Percentiles rank a stretch among this genome's conserved stretches.
Conservation (phyloP, 1,284 basidiomycete genomes). For the Serendipita sp. region DNA sequence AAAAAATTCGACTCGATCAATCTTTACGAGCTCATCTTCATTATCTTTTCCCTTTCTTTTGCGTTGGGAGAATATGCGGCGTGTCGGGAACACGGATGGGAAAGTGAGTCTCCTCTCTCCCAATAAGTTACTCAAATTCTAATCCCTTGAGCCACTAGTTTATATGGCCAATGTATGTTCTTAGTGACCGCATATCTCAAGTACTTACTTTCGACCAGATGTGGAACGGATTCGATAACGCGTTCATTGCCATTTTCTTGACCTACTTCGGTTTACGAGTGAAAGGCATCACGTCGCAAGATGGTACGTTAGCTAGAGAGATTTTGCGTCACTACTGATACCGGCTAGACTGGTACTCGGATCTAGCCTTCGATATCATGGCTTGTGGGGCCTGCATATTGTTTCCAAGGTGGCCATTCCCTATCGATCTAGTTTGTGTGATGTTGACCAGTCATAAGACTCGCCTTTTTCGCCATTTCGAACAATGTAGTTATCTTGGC, state of each 20-base stretch:
- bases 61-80: slow-evolving; percentile 69
- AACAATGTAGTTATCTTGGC: slow-evolving; percentile 73
- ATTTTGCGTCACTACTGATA: not conserved
- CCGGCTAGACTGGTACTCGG: slow-evolving; percentile 27
- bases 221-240: slow-evolving; percentile 80
- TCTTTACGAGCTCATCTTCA: slow-evolving; percentile 55
- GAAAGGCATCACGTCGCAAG: slow-evolving; percentile 41
- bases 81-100: slow-evolving; percentile 71
- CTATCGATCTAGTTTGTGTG: slow-evolving; percentile 9
- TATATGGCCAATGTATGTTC: slow-evolving; percentile 60
- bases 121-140: not conserved
- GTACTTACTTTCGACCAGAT: slow-evolving; percentile 30
- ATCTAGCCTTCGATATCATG: slow-evolving; percentile 68
- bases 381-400: slow-evolving; percentile 77
- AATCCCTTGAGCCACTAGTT: slow-evolving; percentile 30
- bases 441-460: slow-evolving; percentile 23
- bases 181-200: not conserved
- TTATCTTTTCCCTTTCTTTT: slow-evolving; percentile 64
- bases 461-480: slow-evolving; percentile 75
- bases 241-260: slow-evolving; percentile 61
- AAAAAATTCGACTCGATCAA: slow-evolving; percentile 38
- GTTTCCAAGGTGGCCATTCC: slow-evolving; percentile 48
- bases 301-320: slow-evolving; percentile 30
- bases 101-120: slow-evolving; percentile 36
- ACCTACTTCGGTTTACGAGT: slow-evolving; percentile 53